Evolutionary conservation across 768 basidiomycete genomes (phyloP).

Genomic region (Auriscalpium orientale): DNA sequence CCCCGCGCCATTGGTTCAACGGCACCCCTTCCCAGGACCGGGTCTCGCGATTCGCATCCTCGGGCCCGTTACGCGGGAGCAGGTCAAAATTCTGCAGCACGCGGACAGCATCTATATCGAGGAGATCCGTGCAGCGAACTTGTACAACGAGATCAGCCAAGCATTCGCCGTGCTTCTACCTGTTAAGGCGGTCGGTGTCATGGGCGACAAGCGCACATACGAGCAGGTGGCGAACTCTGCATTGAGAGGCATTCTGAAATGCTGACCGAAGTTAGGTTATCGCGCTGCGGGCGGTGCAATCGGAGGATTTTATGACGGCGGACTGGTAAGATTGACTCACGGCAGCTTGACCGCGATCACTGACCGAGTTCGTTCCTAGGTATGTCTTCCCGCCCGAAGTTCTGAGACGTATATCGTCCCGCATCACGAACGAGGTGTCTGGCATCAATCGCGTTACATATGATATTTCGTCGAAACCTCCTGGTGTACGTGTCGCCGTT

Average conservation of each 20-base stretch:
- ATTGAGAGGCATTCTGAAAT: conserved; percentile 6
- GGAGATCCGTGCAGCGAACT: conserved; percentile 86
- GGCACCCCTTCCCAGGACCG: conserved; percentile 98
- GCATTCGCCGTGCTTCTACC: conserved; percentile 96
- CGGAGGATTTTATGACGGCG: conserved; percentile 99
- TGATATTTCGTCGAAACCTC: conserved; percentile 96
- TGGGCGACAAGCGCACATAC: conserved; percentile 94
- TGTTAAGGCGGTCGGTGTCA: conserved; percentile 94
- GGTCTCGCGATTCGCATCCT: conserved; percentile 97
- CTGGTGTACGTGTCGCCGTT: conserved; percentile 51
- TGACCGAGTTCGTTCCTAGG: conserved; percentile 38
- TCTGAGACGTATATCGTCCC: conserved; percentile 83
- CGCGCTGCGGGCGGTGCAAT: conserved; percentile 87
- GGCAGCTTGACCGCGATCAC: conserved; percentile 8
- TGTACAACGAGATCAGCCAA: conserved; percentile 92
- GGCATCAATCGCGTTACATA: conserved; percentile 97
- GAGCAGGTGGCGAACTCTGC: conserved; percentile 53
- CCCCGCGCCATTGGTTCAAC: conserved; percentile 86
- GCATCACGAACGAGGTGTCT: conserved; percentile 95
- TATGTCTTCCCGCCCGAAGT: conserved; percentile 94
- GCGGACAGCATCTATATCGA: conserved; percentile 97
- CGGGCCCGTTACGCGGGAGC: conserved; percentile 88
- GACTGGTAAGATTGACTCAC: conserved; percentile 62
- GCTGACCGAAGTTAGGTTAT: conserved; percentile 54
- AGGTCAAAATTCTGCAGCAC: conserved; percentile 84